Conservation (phyloP, 139 green algal species). For the Picochlorum sp. region DNA sequence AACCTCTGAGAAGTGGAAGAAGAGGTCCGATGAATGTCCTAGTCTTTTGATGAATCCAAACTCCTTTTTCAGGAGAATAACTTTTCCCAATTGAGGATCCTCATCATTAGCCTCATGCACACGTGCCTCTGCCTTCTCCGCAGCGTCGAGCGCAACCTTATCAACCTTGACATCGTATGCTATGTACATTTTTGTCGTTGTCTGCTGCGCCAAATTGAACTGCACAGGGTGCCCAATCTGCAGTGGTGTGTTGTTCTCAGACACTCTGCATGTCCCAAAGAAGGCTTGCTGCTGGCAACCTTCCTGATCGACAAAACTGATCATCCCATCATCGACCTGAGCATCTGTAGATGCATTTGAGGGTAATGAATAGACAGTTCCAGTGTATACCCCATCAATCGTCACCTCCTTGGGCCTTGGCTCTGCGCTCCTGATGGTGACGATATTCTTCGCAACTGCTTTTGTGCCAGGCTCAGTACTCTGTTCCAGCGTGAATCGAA, state of each 20-base stretch:
- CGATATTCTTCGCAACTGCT: conserved; percentile 20
- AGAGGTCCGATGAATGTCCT: conserved; percentile 28
- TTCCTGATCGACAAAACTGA: conserved; percentile 18
- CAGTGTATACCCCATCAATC: neutral
- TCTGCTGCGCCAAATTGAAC: conserved; percentile 22
- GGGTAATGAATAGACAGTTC: neutral
- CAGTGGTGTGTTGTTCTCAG: conserved; percentile 1
- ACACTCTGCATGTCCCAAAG: conserved; percentile 1
- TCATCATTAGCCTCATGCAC: neutral
- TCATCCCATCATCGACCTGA: conserved; percentile 22
- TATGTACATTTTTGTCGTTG: neutral
- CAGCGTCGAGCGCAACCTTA: neutral
- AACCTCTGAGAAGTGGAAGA: conserved; percentile 42
- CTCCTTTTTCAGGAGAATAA: conserved; percentile 31
- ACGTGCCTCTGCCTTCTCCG: neutral
- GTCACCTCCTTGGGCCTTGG: neutral
- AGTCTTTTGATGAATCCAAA: conserved; percentile 44
- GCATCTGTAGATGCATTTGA: neutral
- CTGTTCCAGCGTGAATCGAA: conserved; percentile 21
- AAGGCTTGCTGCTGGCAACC: conserved; percentile 20
- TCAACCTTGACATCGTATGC: conserved; percentile 15
- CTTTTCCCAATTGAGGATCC: conserved; percentile 19
- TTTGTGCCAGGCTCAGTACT: conserved; percentile 16
- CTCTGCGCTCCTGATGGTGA: neutral
- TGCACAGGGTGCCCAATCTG: conserved; percentile 25